These are phyloP conservation scores for Aspergillus funiculosus DNA, from an alignment of 495 filamentous ascomycete species.

Conservation along the genomic window DNA sequence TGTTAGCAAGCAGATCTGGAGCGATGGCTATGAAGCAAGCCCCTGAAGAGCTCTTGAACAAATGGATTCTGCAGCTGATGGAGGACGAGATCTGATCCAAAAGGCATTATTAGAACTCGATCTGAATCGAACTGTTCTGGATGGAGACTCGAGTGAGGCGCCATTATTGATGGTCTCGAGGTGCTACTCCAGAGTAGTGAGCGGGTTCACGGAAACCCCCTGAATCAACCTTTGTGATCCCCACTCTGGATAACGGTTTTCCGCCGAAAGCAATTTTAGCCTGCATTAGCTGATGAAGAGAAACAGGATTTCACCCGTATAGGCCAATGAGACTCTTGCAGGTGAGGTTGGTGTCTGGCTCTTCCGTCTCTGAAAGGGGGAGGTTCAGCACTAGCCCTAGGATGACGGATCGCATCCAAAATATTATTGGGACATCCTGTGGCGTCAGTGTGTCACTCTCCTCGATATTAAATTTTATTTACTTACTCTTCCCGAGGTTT, in stretches of 20 bases:
- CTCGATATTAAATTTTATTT: too few relatives aligned
- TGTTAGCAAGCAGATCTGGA: conserved; percentile 14
- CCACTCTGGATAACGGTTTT: conserved; percentile 21
- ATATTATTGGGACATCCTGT: neutral
- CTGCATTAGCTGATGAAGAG: neutral
- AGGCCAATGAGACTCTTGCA: conserved; percentile 4
- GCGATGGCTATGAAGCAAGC: conserved; percentile 7
- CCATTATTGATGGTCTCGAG: neutral
- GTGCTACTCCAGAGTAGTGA: neutral
- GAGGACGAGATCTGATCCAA: neutral
- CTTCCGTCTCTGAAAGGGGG: conserved; percentile 9
- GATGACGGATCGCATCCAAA: neutral
- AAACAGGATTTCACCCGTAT: neutral
- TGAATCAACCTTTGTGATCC: conserved; percentile 12
- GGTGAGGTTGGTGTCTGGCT: conserved; percentile 3
- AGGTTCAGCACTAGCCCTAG: conserved; percentile 11
- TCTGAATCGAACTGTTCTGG: neutral
- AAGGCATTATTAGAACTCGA: conserved; percentile 1
- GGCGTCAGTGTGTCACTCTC: neutral
- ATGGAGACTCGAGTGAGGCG: neutral
- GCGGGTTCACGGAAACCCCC: conserved; percentile 2
- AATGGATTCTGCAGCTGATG: neutral
- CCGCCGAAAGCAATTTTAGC: conserved; percentile 4
- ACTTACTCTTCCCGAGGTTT: too few relatives aligned
- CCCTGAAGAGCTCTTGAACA: conserved; percentile 4